Evolutionary conservation across 331 rosid species (phyloP), one percentile per base, ranked within the genome.

Genomic region (Acacia pycnantha): DNA sequence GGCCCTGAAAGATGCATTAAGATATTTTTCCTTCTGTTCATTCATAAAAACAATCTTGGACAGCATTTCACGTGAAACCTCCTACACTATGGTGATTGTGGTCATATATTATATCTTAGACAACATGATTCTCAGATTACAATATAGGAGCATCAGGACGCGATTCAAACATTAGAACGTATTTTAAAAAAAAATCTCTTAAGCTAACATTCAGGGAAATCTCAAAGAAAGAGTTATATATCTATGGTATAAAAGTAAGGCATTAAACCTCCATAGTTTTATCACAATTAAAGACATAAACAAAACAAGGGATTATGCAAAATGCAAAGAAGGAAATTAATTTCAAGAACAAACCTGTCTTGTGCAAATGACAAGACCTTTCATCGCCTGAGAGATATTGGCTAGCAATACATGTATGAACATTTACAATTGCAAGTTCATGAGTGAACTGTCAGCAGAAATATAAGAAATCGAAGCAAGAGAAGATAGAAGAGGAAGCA

Each of bases 381-480:
- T 93, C 97, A 95, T 95, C 86, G 90, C 84, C 77, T 91, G 95
- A 95, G 90, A 47, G 97, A 93, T 79, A 91, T 91, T 74, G 97
- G 95, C 75, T 97, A 95, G 59, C 92, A 91, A 85, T 89, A 93
- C 87, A 91, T 95, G 61, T 93, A 91, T 4, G 97, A 97, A 88
- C 76, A 76, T 82, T 89, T 82, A 92, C 94, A 69, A 92, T 93
- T 54, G 88, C 94, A 72, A 92, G 87, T 97, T 93, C 86, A 66
- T 78, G 64, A 81, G 24, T 18, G 50, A 82, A 81, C 87, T 24
- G 80, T 70, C 77, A 75, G 47, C 35, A 82, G 58, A 79, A 29
- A 40, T 48, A 61, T 19, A 77, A 56, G 70, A 58, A 33, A 69
- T 37, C 19, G 6, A 51, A 43, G 48, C 21, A 19, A 29, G 40